Percentiles rank a stretch among this genome's conserved stretches.
These are phyloP conservation scores for Wallacemonas sp. DNA, from an alignment of 208 protist species.

Conservation along the genomic window DNA sequence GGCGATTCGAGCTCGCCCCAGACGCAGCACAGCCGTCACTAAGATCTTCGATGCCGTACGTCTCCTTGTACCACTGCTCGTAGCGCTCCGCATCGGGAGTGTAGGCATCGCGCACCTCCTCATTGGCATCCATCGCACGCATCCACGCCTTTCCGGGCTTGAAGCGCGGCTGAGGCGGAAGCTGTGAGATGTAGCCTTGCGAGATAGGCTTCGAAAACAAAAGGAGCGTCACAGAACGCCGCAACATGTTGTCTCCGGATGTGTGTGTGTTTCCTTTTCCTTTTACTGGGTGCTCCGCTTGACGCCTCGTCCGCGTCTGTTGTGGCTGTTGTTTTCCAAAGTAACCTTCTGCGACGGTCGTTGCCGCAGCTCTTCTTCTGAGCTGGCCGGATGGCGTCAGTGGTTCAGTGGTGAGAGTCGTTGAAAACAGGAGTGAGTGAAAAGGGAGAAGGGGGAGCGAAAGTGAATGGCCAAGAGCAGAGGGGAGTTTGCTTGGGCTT, in stretches of 20 bases:
- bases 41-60: constrained; percentile 66
- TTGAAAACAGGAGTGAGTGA: too few relatives aligned
- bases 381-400: too few relatives aligned
- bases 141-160: constrained; percentile 43
- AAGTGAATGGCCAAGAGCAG: too few relatives aligned
- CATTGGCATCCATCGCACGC: constrained; percentile 58
- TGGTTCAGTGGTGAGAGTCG: too few relatives aligned
- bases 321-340: too few relatives aligned
- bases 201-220: constrained; percentile 79
- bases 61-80: constrained; percentile 78
- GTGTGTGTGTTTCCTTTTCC: neutral
- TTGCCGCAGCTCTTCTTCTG: too few relatives aligned
- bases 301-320: neutral
- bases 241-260: constrained; percentile 25
- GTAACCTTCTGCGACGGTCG: too few relatives aligned
- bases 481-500: too few relatives aligned
- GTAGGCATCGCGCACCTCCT: constrained; percentile 60
- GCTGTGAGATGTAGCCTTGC: constrained; percentile 72
- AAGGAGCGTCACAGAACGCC: constrained; percentile 22
- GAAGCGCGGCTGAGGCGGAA: constrained; percentile 38
- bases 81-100: constrained; percentile 62
- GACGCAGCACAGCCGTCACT: constrained; percentile 68
- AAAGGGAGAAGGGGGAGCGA: too few relatives aligned
- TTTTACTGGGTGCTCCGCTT: neutral
- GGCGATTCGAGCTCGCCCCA: constrained; percentile 57